Evolutionary conservation across 805 yeast species (phyloP).

Genomic region (Wickerhamomyces strasburgensis): DNA sequence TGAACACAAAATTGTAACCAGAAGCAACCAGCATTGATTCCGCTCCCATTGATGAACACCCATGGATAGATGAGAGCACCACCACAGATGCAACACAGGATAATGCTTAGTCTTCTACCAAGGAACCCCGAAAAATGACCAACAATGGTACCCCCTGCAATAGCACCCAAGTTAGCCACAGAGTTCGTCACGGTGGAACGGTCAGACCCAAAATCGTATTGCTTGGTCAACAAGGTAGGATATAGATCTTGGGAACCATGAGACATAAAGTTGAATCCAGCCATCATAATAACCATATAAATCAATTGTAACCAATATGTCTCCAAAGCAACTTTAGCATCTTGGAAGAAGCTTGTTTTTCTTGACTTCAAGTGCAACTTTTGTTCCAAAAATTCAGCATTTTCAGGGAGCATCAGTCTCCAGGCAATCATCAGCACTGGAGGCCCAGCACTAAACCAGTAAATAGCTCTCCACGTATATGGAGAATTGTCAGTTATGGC

Average conservation of each 20-base stretch:
- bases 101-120: slow-evolving; percentile 52
- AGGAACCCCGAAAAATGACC: slow-evolving; percentile 51
- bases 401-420: slow-evolving; percentile 44
- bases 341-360: slow-evolving; percentile 30
- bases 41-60: slow-evolving; percentile 45
- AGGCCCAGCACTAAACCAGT: slow-evolving; percentile 66
- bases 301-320: slow-evolving; percentile 55
- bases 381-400: slow-evolving; percentile 45
- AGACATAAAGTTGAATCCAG: slow-evolving; percentile 58
- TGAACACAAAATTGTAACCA: slow-evolving; percentile 60
- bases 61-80: slow-evolving; percentile 63
- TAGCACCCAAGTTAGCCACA: slow-evolving; percentile 55
- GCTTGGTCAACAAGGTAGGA: slow-evolving; percentile 48
- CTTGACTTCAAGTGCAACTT: slow-evolving; percentile 30
- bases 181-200: slow-evolving; percentile 50
- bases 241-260: slow-evolving; percentile 63
- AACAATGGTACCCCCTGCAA: slow-evolving; percentile 49
- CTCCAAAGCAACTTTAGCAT: slow-evolving; percentile 31
- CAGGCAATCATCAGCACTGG: slow-evolving; percentile 37
- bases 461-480: slow-evolving; percentile 57
- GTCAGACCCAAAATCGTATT: slow-evolving; percentile 37
- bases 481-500: slow-evolving; percentile 51
- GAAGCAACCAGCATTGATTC: slow-evolving; percentile 54
- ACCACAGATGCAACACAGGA: slow-evolving; percentile 48
- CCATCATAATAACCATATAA: slow-evolving; percentile 54